These are phyloP conservation scores for Malus hybrid DNA, from an alignment of 331 rosid genomes.

Conservation along the genomic window DNA sequence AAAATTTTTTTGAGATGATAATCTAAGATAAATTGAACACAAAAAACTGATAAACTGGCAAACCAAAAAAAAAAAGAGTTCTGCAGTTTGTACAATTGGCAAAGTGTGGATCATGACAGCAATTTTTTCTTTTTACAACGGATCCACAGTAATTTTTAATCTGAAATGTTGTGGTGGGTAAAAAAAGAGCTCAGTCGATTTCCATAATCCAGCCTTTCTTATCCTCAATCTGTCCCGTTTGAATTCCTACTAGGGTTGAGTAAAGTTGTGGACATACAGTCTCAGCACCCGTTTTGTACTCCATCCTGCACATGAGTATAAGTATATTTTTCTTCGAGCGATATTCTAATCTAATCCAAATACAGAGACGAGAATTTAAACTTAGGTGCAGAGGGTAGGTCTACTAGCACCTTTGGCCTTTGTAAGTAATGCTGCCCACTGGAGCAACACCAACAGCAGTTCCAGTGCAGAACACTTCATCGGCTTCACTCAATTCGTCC, in stretches of 20 bases:
- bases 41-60: neutral
- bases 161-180: neutral
- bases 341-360: too few species aligned
- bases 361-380: too few species aligned
- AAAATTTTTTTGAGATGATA: too few species aligned
- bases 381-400: too few species aligned
- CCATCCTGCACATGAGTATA: slow-evolving; percentile 39
- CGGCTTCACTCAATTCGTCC: slow-evolving; percentile 68
- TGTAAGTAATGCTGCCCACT: slow-evolving; percentile 58
- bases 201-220: slow-evolving; percentile 66
- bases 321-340: too few species aligned
- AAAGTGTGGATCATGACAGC: neutral
- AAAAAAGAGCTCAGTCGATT: slow-evolving; percentile 24
- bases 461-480: slow-evolving; percentile 90
- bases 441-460: slow-evolving; percentile 90
- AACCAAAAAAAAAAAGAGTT: neutral
- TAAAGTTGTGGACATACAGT: slow-evolving; percentile 37
- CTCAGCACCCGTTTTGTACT: slow-evolving; percentile 45
- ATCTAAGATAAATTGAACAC: neutral
- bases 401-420: slow-evolving; percentile 33
- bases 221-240: slow-evolving; percentile 51
- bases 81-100: neutral
- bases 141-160: neutral
- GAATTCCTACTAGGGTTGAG: slow-evolving; percentile 59
- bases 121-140: neutral